These are phyloP conservation scores for Sarcomyxa edulis DNA, from an alignment of 768 basidiomycete genomes.

Conservation along the genomic window DNA sequence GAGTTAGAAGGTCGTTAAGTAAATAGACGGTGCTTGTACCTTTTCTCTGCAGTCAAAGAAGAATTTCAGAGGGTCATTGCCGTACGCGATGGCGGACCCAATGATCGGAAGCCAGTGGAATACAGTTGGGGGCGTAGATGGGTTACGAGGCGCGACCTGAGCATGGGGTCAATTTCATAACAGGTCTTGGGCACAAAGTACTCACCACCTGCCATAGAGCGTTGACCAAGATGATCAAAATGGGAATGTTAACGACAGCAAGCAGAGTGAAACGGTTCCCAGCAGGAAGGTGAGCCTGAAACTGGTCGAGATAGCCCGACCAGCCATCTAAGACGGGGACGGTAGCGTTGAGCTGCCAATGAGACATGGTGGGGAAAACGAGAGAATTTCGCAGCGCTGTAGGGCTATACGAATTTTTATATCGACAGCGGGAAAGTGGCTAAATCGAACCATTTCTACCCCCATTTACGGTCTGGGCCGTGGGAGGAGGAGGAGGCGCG, in stretches of 20 bases:
- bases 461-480: no score
- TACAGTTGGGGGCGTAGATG: constrained; percentile 79
- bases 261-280: constrained; percentile 33
- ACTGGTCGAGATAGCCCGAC: constrained; percentile 36
- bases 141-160: constrained; percentile 64
- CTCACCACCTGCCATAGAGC: constrained; percentile 75
- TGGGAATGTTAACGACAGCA: constrained; percentile 61
- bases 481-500: no score
- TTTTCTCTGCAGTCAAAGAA: constrained; percentile 75
- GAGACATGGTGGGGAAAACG: no score
- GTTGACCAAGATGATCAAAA: constrained; percentile 68
- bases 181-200: constrained; percentile 10
- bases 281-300: constrained; percentile 33
- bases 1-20: constrained; percentile 1
- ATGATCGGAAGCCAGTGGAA: constrained; percentile 91
- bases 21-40: constrained; percentile 32
- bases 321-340: constrained; percentile 34
- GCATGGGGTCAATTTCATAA: neutral
- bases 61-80: constrained; percentile 90
- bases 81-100: constrained; percentile 86
- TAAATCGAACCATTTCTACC: no score
- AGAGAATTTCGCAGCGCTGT: no score
- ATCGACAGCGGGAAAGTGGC: no score
- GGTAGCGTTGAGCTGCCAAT: constrained; percentile 34
- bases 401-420: no score